Percentiles rank a stretch among this genome's conserved stretches.
phyloP scores from a whole-genome alignment of 495 filamentous ascomycete genomes.

The Aspergillus funiculosus region DNA sequence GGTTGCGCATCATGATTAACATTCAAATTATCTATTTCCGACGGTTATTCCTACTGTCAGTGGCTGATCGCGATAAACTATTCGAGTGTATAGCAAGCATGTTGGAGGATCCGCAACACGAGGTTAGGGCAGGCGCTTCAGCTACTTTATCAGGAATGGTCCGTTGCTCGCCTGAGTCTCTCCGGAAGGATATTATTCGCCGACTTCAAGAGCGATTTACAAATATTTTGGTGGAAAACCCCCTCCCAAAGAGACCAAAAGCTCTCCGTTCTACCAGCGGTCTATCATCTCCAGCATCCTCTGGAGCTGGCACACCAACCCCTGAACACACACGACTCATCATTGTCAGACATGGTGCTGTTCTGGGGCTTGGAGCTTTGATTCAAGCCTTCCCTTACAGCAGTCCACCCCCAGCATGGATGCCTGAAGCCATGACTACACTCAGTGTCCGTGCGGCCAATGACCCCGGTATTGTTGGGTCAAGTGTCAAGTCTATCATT shows the following conservation, averaged over 20 bases:
- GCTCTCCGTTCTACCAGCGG: constrained; percentile 26
- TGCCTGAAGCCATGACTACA: constrained; percentile 85
- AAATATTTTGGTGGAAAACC: constrained; percentile 67
- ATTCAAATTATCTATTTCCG: constrained; percentile 99
- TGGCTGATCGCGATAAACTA: constrained; percentile 66
- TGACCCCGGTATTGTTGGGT: constrained; percentile 89
- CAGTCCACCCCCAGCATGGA: constrained; percentile 86
- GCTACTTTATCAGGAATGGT: constrained; percentile 97
- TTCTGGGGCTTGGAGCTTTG: constrained; percentile 83
- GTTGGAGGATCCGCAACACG: constrained; percentile 85
- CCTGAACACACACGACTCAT: constrained; percentile 78
- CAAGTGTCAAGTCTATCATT: constrained; percentile 92
- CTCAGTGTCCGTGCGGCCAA: constrained; percentile 78
- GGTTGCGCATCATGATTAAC: constrained; percentile 93
- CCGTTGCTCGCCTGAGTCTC: constrained; percentile 79
- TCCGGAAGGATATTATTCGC: constrained; percentile 70
- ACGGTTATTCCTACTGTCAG: constrained; percentile 85
- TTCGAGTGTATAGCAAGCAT: constrained; percentile 90
- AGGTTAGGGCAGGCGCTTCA: constrained; percentile 88
- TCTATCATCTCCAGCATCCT: constrained; percentile 40
- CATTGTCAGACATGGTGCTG: constrained; percentile 80
- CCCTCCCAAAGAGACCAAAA: constrained; percentile 70
- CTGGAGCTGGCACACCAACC: constrained; percentile 68
- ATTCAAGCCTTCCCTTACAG: constrained; percentile 97
- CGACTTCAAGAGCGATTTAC: constrained; percentile 76